phyloP scores from a whole-genome alignment of 805 yeast species.

The Pichia scutulata region DNA sequence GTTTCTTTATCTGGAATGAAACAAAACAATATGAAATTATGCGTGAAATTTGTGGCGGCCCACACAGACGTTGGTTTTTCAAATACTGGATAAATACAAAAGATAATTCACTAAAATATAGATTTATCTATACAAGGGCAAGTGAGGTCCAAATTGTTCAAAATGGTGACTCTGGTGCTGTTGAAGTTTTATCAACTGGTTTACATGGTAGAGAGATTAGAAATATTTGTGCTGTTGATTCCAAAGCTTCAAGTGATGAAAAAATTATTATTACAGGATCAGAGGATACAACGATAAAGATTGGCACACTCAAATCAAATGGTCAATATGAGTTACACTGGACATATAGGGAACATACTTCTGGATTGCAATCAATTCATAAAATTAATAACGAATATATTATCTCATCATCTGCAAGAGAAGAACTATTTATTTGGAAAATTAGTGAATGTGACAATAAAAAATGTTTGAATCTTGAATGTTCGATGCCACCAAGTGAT shows the following conservation, averaged over 20 bases:
- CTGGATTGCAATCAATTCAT: slow-evolving; percentile 75
- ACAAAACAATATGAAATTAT: slow-evolving; percentile 62
- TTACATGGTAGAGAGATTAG: slow-evolving; percentile 91
- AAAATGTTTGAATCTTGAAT: slow-evolving; percentile 37
- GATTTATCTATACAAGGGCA: slow-evolving; percentile 54
- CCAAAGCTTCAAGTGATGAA: slow-evolving; percentile 20
- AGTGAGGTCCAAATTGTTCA: slow-evolving; percentile 37
- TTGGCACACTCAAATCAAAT: slow-evolving; percentile 35
- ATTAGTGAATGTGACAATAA: slow-evolving; percentile 22
- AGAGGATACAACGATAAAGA: slow-evolving; percentile 74
- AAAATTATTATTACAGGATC: slow-evolving; percentile 65
- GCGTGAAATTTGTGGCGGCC: slow-evolving; percentile 80
- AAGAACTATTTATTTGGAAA: slow-evolving; percentile 81
- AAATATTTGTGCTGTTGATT: slow-evolving; percentile 48
- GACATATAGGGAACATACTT: slow-evolving; percentile 73
- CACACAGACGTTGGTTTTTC: slow-evolving; percentile 78
- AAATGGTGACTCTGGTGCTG: slow-evolving; percentile 16
- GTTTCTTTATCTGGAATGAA: slow-evolving; percentile 78
- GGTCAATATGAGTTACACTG: slow-evolving; percentile 45
- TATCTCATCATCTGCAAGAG: slow-evolving; percentile 69
- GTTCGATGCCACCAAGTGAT: slow-evolving; percentile 46
- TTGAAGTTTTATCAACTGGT: slow-evolving; percentile 44
- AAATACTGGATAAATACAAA: slow-evolving; percentile 14
- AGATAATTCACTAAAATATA: slow-evolving; percentile 24
- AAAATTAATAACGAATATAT: slow-evolving; percentile 46